phyloP scores from a whole-genome alignment of 192 early-diverging fungal genomes.

The Obelidium mucronatum region DNA sequence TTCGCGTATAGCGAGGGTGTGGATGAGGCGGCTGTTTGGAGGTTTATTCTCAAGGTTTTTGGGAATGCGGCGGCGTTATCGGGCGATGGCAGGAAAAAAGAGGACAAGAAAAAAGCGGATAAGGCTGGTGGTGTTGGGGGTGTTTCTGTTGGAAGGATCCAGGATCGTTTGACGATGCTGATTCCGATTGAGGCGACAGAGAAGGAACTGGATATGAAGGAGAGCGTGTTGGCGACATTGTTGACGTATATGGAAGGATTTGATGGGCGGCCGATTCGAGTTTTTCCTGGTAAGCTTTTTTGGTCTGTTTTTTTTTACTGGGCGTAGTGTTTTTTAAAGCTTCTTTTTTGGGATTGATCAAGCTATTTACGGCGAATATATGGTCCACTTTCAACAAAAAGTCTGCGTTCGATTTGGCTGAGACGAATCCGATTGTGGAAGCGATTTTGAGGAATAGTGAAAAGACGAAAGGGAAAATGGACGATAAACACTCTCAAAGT shows the following conservation, averaged over 20 bases:
- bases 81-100: conserved; percentile 15
- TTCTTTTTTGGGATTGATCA: background rate
- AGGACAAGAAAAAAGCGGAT: background rate
- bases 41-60: conserved; percentile 42
- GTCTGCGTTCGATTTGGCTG: conserved; percentile 22
- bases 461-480: conserved; percentile 29
- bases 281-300: conserved; percentile 35
- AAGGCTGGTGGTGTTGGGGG: too few relatives aligned
- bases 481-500: conserved; percentile 7
- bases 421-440: conserved; percentile 13
- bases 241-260: conserved; percentile 42
- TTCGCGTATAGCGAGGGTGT: conserved; percentile 42
- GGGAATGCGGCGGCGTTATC: background rate
- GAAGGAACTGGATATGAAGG: conserved; percentile 45
- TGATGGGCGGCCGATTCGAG: conserved; percentile 14
- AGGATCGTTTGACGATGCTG: conserved; percentile 6
- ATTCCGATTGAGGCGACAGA: conserved; percentile 42
- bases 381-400: conserved; percentile 27
- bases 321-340: background rate
- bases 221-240: conserved; percentile 40
- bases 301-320: background rate
- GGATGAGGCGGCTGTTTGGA: conserved; percentile 30
- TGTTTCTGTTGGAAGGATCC: conserved; percentile 10
- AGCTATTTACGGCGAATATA: conserved; percentile 15
- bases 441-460: conserved; percentile 17